Evolutionary conservation across 768 basidiomycete species (phyloP).

Genomic region (Arthromyces matolae): DNA sequence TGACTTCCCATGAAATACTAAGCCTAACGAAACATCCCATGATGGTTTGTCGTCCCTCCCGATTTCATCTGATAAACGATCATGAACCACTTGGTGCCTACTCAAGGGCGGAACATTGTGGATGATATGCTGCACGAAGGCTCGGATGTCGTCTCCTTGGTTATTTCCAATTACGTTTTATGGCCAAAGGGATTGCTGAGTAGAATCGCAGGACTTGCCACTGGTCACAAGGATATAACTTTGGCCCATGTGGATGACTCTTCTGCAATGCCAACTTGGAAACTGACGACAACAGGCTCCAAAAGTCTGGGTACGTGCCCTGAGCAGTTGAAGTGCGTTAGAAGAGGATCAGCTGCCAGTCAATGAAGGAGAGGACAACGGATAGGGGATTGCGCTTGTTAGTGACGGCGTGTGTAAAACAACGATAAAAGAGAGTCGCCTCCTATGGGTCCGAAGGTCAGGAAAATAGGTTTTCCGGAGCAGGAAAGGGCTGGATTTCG

Average conservation of each 20-base stretch:
- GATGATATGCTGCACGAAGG: background rate
- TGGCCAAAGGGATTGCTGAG: background rate
- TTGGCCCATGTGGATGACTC: background rate
- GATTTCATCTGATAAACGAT: background rate
- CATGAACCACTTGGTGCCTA: background rate
- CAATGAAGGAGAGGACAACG: too few relatives aligned
- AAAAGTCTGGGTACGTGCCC: too few relatives aligned
- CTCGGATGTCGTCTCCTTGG: constrained; percentile 3
- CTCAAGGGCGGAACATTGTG: background rate
- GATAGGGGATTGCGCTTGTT: too few relatives aligned
- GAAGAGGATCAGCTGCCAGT: too few relatives aligned
- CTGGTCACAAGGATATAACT: constrained; percentile 2
- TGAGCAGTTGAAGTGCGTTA: too few relatives aligned
- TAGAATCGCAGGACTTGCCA: background rate
- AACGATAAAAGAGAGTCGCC: too few relatives aligned
- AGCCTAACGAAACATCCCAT: constrained; percentile 10
- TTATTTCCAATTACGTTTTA: background rate
- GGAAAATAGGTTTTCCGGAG: too few relatives aligned
- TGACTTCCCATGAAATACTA: constrained; percentile 8
- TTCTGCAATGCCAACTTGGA: too few relatives aligned
- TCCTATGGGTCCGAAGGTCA: too few relatives aligned
- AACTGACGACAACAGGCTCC: too few relatives aligned
- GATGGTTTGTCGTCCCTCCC: constrained; percentile 3
- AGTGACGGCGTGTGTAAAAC: too few relatives aligned
- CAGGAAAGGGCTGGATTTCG: too few relatives aligned